Conservation (phyloP, 768 basidiomycete genomes). For the Dictyophora rubrovolvata region DNA sequence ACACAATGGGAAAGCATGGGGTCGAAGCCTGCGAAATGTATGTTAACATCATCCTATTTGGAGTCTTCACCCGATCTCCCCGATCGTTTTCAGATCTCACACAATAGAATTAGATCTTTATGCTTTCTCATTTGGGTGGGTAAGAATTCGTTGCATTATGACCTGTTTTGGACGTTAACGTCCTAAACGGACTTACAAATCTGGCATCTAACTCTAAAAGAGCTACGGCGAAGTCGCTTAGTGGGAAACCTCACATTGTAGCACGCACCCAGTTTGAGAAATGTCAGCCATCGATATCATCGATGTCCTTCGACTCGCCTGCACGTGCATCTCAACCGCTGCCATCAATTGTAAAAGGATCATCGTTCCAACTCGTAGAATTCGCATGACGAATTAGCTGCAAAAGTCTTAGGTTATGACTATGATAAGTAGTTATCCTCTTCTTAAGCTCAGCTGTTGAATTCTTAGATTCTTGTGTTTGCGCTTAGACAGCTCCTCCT, state of each 20-base stretch:
- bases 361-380: not conserved
- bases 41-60: not conserved
- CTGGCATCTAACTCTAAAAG: too few relatives aligned
- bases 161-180: not conserved
- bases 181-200: not conserved
- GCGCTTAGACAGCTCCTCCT: not conserved
- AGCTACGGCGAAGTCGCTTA: not conserved
- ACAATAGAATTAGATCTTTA: too few relatives aligned
- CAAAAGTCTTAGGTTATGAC: too few relatives aligned
- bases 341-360: not conserved
- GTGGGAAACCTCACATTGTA: too few relatives aligned
- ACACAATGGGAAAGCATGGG: too few relatives aligned
- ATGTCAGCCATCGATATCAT: not conserved
- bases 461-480: not conserved
- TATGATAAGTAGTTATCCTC: too few relatives aligned
- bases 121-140: too few relatives aligned
- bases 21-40: not conserved
- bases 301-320: not conserved
- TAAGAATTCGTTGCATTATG: not conserved
- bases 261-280: not conserved
- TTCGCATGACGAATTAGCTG: too few relatives aligned
- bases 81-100: not conserved
- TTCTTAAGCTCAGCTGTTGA: too few relatives aligned
- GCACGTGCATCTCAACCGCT: not conserved
- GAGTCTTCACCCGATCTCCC: not conserved